Base-by-base conservation (phyloP, 2,329 filamentous ascomycete species). In the Apiospora arundinis region DNA sequence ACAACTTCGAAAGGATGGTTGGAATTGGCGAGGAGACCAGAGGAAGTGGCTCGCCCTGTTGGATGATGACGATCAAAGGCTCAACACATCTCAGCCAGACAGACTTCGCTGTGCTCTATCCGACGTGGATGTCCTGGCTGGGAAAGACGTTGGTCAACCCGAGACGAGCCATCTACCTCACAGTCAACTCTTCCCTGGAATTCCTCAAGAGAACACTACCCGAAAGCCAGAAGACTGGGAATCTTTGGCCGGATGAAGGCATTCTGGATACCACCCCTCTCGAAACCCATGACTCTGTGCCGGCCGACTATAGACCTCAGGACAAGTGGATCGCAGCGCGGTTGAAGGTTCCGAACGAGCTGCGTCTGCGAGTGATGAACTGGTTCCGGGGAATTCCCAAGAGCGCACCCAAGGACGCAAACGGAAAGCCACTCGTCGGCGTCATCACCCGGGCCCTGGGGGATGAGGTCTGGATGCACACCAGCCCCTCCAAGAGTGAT, bases 21-120 rank as follows among this genome's bases (percentile, higher is more conserved):
- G 82, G 83, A 0, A 81, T 92, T 21, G 88, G 89, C 77, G 81
- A 85, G 32, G 90, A 92, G 79, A 87, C 84, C 4, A 84, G 82
- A 49, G 82, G 83, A 12, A 82, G 84, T 11, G 84, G 84, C 14
- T 80, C 80, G 2, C 80, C 83, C 1, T 84, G 82, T 65, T 89
- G 86, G 86, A 85, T 88, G 79, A 79, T 87, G 77, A 85, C 86
- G 37, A 83, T 87, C 68, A 82, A 84, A 48, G 91, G 91, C 37
- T 91, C 90, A 0, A 88, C 92, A 1, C 90, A 93, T 76, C 83
- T 92, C 42, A 89, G 87, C 6, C 90, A 92, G 77, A 90, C 88
- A 1, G 91, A 93, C 79, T 92, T 92, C 76, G 87, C 88, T 1
- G 81, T 92, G 1, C 80, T 93, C 23, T 93, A 92, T 75, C 88